Base-by-base conservation (phyloP, 176 grass and related monocot genomes). In the Oryza meyeriana region DNA sequence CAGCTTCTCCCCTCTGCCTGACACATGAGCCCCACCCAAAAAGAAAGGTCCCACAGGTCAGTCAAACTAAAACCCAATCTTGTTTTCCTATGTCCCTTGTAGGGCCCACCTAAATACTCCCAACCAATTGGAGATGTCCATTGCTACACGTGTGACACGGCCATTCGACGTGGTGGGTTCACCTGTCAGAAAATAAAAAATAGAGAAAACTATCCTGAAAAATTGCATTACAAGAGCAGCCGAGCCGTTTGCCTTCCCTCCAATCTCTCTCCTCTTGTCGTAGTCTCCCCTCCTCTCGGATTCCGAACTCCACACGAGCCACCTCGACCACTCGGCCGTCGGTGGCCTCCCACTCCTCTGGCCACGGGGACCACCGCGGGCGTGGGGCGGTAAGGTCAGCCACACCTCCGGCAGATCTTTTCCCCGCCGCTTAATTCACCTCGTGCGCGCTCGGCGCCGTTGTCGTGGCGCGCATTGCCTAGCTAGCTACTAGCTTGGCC, bases 391-490 rank as follows among this genome's bases (percentile, higher is more conserved):
- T 24, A 48, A 50, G n/a, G 17, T 45, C 62, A 3, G 31, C 81
- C 89, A 88, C 66, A 40, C 66, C 31, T 6, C 31, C 4, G 48
- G 31, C 59, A 81, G 74, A 87, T 86, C 78, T 83, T 68, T 44
- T 30, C 44, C 36, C 1, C 22, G 18, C 18, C 28, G 44, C 47
- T 57, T 31, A 79, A 86, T 66, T 61, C 57, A 76, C 77, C 85
- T 83, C 80, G 80, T 79, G 80, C 80, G 44, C 69, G 59, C 77
- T 45, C 73, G 61, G 57, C 79, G 61, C 36, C 67, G 66, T 55
- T 36, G 6, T 78, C 31, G 45, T 27, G 8, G 2, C 69, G 17
- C 12, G 13, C 8, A 16, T 48, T 31, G 48, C 17, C 8, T 57
- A n/a, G 20, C 52, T 10, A 57, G 55, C 55, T 59, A n/a, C n/a